A percentile compares a stretch with the other conserved stretches of the same genome.
Evolutionary conservation across 805 yeast genomes (phyloP).

Genomic region (Sugiyamaella lignohabitans): DNA sequence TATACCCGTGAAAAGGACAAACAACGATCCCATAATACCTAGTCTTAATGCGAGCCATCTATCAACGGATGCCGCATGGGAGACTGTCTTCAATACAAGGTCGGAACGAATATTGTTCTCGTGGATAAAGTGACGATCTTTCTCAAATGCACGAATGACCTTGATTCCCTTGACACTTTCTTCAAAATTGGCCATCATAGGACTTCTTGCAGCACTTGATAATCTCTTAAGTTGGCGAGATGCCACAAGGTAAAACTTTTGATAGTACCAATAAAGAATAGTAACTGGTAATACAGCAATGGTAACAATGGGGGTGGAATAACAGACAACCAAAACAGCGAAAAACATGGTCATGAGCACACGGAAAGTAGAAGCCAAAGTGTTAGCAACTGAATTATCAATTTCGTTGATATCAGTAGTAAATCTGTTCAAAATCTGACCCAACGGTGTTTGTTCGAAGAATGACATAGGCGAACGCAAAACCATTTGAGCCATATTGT

Average conservation of each 20-base stretch:
- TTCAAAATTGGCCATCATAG: slow-evolving; percentile 71
- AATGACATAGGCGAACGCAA: slow-evolving; percentile 86
- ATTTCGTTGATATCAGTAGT: slow-evolving; percentile 82
- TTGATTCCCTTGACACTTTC: slow-evolving; percentile 71
- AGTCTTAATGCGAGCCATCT: slow-evolving; percentile 90
- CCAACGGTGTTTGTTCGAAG: slow-evolving; percentile 89
- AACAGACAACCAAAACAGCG: slow-evolving; percentile 69
- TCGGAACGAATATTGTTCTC: slow-evolving; percentile 45
- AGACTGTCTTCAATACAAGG: slow-evolving; percentile 71
- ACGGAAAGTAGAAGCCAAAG: slow-evolving; percentile 31
- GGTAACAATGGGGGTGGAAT: slow-evolving; percentile 80
- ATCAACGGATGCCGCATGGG: slow-evolving; percentile 73
- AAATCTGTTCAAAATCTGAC: slow-evolving; percentile 80
- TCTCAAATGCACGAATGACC: slow-evolving; percentile 68
- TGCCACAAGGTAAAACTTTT: slow-evolving; percentile 55
- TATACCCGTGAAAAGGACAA: slow-evolving; percentile 49
- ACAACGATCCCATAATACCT: slow-evolving; percentile 56
- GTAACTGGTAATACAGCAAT: slow-evolving; percentile 62
- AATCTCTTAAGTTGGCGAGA: slow-evolving; percentile 73
- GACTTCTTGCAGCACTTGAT: slow-evolving; percentile 58
- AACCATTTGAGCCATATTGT: slow-evolving; percentile 64
- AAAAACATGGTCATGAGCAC: slow-evolving; percentile 37
- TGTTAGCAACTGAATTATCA: slow-evolving; percentile 55
- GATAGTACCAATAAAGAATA: slow-evolving; percentile 59
- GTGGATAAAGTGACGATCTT: slow-evolving; percentile 51